These are phyloP conservation scores for Serendipita sp. DNA, from an alignment of 768 basidiomycete species.

Conservation along the genomic window DNA sequence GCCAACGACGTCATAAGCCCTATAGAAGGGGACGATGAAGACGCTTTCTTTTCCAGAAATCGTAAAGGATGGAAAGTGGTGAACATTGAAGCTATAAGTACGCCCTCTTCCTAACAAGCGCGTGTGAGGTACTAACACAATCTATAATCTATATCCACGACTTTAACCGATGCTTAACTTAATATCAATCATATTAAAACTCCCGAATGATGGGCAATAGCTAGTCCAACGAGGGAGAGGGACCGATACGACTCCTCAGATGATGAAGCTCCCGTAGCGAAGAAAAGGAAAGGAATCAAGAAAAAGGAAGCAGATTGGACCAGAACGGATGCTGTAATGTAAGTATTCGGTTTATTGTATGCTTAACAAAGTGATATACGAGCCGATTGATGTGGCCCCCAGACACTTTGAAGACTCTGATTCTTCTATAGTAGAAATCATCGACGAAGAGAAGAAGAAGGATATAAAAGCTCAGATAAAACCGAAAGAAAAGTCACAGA, in stretches of 20 bases:
- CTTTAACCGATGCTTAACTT: background rate
- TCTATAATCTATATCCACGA: background rate
- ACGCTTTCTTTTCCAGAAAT: slow-evolving; percentile 1
- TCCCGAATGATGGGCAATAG: background rate
- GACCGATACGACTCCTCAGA: background rate
- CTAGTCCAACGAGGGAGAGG: background rate
- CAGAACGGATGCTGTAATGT: background rate
- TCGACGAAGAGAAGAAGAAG: background rate
- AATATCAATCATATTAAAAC: too few species aligned
- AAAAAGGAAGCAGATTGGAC: background rate
- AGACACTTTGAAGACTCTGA: slow-evolving; percentile 1
- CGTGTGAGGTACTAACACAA: background rate
- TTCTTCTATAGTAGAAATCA: background rate
- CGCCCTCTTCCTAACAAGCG: background rate
- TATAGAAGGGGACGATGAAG: background rate
- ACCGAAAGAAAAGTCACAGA: background rate
- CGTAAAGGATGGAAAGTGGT: background rate
- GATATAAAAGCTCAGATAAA: background rate
- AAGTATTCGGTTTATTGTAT: background rate
- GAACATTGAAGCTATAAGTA: background rate
- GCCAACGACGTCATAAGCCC: too few species aligned
- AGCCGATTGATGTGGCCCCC: background rate
- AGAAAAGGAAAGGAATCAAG: background rate
- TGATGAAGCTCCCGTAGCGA: background rate
- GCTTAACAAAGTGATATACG: background rate